These are phyloP conservation scores for Pyrenophora teres DNA, from an alignment of 2,329 filamentous ascomycete genomes.

Conservation along the genomic window DNA sequence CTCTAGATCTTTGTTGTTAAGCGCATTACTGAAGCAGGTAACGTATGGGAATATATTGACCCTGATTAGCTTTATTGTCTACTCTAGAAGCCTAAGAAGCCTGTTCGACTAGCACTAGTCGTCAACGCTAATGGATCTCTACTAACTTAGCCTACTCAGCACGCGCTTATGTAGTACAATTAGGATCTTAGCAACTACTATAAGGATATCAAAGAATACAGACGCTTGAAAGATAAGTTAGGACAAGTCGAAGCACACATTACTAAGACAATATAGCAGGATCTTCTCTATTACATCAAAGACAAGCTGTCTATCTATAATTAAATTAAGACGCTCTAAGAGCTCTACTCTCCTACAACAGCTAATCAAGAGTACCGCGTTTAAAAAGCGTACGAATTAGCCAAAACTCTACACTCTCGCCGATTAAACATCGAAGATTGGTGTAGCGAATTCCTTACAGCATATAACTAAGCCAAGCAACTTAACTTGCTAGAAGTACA, in stretches of 20 bases:
- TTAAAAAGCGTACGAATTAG: neutral
- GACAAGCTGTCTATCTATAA: neutral
- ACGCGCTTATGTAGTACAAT: neutral
- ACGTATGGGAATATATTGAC: conserved; percentile 14
- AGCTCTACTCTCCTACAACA: neutral
- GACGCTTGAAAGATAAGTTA: neutral
- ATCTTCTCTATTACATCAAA: neutral
- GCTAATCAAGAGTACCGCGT: neutral
- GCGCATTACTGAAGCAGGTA: conserved; percentile 12
- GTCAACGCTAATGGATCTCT: conserved; percentile 7
- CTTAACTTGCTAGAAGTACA: conserved; percentile 13
- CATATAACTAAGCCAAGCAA: conserved; percentile 15
- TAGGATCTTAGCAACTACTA: neutral
- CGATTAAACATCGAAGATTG: neutral
- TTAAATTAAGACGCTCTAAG: neutral
- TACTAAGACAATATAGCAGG: neutral
- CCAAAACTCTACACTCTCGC: neutral
- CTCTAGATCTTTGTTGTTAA: conserved; percentile 18
- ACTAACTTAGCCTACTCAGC: conserved; percentile 9
- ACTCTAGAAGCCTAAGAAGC: neutral
- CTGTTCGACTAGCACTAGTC: neutral
- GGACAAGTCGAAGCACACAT: neutral
- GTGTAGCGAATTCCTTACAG: conserved; percentile 13
- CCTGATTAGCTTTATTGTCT: neutral
- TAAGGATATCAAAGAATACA: neutral